phyloP scores from a whole-genome alignment of 345 rosid genomes.

The Stellera chamaejasme region DNA sequence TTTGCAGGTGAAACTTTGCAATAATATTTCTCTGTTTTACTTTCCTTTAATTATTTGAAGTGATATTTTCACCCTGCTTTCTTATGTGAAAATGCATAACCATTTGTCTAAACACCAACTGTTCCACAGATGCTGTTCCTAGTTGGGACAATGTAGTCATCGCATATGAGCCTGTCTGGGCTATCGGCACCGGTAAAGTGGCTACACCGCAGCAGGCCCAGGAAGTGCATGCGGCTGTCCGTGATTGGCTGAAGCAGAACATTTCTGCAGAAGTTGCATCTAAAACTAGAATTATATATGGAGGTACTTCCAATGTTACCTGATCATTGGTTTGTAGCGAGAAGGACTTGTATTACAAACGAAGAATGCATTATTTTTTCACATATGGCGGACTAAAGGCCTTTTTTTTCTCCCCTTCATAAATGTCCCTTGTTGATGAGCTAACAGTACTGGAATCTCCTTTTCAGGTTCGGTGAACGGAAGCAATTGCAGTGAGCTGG shows the following conservation, averaged over 20 bases:
- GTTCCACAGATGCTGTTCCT: conserved; percentile 62
- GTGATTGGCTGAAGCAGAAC: conserved; percentile 89
- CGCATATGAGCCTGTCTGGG: conserved; percentile 99
- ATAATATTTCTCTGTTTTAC: background rate
- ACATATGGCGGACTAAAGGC: too few relatives aligned
- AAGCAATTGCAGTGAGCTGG: conserved; percentile 84
- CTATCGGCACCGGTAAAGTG: conserved; percentile 97
- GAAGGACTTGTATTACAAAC: too few relatives aligned
- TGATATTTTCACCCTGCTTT: conserved; percentile 1
- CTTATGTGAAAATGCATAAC: conserved; percentile 1
- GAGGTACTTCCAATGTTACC: conserved; percentile 42
- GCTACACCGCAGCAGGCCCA: conserved; percentile 94
- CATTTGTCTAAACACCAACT: background rate
- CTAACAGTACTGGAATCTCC: conserved; percentile 2
- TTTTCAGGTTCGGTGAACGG: conserved; percentile 92
- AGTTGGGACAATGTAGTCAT: conserved; percentile 88
- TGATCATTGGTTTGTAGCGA: too few relatives aligned
- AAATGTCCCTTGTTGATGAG: background rate
- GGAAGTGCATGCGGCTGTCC: conserved; percentile 86
- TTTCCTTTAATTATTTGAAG: background rate
- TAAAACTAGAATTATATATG: conserved; percentile 88
- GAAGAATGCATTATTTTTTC: too few relatives aligned
- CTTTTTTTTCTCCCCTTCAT: too few relatives aligned
- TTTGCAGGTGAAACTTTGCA: conserved; percentile 55
- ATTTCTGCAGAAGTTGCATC: conserved; percentile 86